A percentile compares a stretch with the other conserved stretches of the same genome.
phyloP scores from a whole-genome alignment of 2,329 filamentous ascomycete species.

The Alternaria sp. region DNA sequence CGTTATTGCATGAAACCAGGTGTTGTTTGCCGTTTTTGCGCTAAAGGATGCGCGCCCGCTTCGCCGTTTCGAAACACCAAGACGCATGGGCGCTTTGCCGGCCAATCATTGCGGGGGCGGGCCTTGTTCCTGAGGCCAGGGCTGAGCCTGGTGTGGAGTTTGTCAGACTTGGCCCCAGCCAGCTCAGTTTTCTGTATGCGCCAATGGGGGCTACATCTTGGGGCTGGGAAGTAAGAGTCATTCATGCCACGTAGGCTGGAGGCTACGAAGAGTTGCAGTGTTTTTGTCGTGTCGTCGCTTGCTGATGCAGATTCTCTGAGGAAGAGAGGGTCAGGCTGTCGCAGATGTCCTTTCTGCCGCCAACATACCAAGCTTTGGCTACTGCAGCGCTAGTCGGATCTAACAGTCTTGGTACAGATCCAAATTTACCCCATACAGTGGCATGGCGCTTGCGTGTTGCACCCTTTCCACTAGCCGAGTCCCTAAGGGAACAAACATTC shows the following conservation, averaged over 20 bases:
- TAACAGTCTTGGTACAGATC: conserved; percentile 12
- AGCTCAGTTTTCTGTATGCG: background rate
- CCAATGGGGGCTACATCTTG: background rate
- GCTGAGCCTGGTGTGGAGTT: conserved; percentile 4
- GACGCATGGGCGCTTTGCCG: conserved; percentile 15
- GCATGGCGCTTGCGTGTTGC: conserved; percentile 10
- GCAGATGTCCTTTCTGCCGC: background rate
- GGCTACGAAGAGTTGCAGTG: background rate
- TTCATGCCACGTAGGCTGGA: background rate
- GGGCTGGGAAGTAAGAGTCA: background rate
- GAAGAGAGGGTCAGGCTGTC: background rate
- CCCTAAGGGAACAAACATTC: background rate
- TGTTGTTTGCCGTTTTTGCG: conserved; percentile 16
- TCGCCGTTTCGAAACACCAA: conserved; percentile 31
- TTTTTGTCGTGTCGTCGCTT: background rate
- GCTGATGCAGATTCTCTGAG: background rate
- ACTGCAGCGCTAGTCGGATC: conserved; percentile 14
- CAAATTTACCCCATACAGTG: conserved; percentile 29
- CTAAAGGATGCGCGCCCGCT: conserved; percentile 2
- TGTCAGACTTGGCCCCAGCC: conserved; percentile 16
- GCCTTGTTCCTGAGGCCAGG: conserved; percentile 11
- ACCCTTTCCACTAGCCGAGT: conserved; percentile 2
- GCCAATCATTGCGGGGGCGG: conserved; percentile 23
- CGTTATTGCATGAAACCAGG: conserved; percentile 16
- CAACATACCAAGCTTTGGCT: conserved; percentile 26